phyloP scores from a whole-genome alignment of 495 filamentous ascomycete genomes.

The Penicillium longicatenatum region DNA sequence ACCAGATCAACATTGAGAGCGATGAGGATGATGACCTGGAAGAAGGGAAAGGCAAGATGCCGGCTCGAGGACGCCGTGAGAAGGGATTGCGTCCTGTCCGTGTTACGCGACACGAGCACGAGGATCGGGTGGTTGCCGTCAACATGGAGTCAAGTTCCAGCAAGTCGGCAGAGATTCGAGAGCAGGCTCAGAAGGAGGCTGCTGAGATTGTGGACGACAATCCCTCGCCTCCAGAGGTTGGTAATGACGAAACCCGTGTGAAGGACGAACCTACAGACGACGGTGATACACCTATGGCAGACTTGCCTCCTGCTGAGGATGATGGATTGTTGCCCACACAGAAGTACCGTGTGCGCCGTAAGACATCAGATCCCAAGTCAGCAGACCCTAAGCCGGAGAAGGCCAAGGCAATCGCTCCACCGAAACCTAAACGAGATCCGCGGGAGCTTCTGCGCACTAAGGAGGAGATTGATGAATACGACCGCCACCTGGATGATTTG shows the following conservation, averaged over 20 bases:
- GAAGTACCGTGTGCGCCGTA: slow-evolving; percentile 43
- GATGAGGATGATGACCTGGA: slow-evolving; percentile 34
- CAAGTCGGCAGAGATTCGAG: slow-evolving; percentile 44
- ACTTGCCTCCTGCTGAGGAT: slow-evolving; percentile 37
- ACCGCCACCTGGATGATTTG: slow-evolving; percentile 45
- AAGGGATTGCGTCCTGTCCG: slow-evolving; percentile 49
- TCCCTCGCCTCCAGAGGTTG: slow-evolving; percentile 24
- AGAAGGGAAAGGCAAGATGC: slow-evolving; percentile 41
- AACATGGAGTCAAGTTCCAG: slow-evolving; percentile 54
- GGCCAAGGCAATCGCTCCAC: slow-evolving; percentile 6
- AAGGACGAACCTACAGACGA: slow-evolving; percentile 50
- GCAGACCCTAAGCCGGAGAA: slow-evolving; percentile 7
- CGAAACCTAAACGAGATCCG: slow-evolving; percentile 28
- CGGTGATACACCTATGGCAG: slow-evolving; percentile 40
- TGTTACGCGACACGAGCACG: slow-evolving; percentile 53
- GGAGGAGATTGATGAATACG: slow-evolving; percentile 51
- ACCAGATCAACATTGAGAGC: slow-evolving; percentile 51
- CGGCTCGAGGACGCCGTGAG: slow-evolving; percentile 27
- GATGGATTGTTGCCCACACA: slow-evolving; percentile 43
- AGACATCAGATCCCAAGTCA: slow-evolving; percentile 27
- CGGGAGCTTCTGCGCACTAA: slow-evolving; percentile 43
- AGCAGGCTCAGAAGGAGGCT: slow-evolving; percentile 38
- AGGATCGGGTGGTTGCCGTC: slow-evolving; percentile 50
- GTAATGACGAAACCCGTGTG: slow-evolving; percentile 28
- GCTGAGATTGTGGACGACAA: slow-evolving; percentile 30